Evolutionary conservation across 2,329 filamentous ascomycete genomes (phyloP), one percentile per base, ranked within the genome.

Genomic region (Fusarium liriodendri): DNA sequence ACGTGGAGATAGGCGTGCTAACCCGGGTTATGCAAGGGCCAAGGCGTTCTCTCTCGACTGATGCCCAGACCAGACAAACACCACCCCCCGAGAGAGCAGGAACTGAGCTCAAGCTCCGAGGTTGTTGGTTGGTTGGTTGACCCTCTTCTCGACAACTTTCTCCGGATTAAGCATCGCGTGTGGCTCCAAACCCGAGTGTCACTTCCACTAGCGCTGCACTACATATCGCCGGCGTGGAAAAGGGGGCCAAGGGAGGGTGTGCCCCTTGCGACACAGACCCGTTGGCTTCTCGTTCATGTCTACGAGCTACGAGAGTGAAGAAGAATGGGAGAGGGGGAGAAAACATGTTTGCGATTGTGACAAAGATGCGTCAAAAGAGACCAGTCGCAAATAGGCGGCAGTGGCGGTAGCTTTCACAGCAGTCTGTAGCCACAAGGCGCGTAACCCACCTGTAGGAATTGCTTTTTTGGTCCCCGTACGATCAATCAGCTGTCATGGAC

Each of bases 1-100:
- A 77, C 76, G 76, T 77, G 74, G 75, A 66, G 58, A 59, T 61
- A 47, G 61, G 63, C 63, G 29, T 63, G 69, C 45, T 63, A 50
- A 29, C 45, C 35, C 35, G 25, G 69, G 62, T 45, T 68, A 74
- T 74, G 74, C 74, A 78, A 66, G 73, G 76, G 72, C 58, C 33
- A 40, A 45, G 32, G 29, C 55, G 35, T 22, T 29, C 40, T 7
- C 5, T 27, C 9, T 32, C 9, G 27, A 52, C 61, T 45, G 66
- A 61, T 45, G 64, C 25, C 25, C 25, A 25, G 25, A 5, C 25
- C 59, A 54, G 69, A 66, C 64, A 55, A 38, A 55, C 27, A 20
- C 22, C 22, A 20, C 11, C 38, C 37, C 40, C 20, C 14, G 11
- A 22, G 7, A 14, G 20, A 47, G 20, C 13, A 47, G 42, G 42